Evolutionary conservation across 192 early-diverging fungal genomes (phyloP).

Genomic region (Umbelopsis ramanniana): DNA sequence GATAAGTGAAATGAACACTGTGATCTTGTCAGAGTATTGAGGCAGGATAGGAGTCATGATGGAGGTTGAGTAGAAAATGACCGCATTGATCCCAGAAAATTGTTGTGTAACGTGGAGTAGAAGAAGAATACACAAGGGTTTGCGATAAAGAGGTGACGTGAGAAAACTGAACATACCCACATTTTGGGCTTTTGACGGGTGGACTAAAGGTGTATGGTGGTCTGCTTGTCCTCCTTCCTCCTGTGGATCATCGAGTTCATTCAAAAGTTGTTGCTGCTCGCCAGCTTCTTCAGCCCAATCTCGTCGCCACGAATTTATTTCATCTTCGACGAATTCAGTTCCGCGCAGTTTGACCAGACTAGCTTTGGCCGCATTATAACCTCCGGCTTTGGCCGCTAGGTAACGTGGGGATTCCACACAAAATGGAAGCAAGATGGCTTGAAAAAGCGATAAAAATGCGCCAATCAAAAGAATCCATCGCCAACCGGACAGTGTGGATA

Average conservation of each 20-base stretch:
- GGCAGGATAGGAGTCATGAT: slow-evolving; percentile 70
- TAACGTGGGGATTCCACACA: slow-evolving; percentile 84
- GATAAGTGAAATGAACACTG: slow-evolving; percentile 77
- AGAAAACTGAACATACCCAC: slow-evolving; percentile 50
- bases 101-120: slow-evolving; percentile 84
- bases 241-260: neutral
- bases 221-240: neutral
- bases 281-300: slow-evolving; percentile 34
- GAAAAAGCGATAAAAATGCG: slow-evolving; percentile 60
- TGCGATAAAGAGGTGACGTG: slow-evolving; percentile 54
- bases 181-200: slow-evolving; percentile 12
- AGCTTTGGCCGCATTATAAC: slow-evolving; percentile 52
- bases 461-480: slow-evolving; percentile 71
- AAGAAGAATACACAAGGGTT: slow-evolving; percentile 65
- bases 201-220: neutral
- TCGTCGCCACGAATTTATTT: slow-evolving; percentile 54
- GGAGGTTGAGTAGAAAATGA: slow-evolving; percentile 84
- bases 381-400: slow-evolving; percentile 56
- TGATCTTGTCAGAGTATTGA: slow-evolving; percentile 68
- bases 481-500: slow-evolving; percentile 69
- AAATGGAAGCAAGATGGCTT: slow-evolving; percentile 68
- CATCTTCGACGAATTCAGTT: slow-evolving; percentile 51
- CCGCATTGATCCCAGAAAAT: slow-evolving; percentile 89
- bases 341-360: slow-evolving; percentile 63
- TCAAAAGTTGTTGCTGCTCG: slow-evolving; percentile 24